These are phyloP conservation scores for Paracamarosporium sp. DNA, from an alignment of 2,329 filamentous ascomycete species.

Conservation along the genomic window DNA sequence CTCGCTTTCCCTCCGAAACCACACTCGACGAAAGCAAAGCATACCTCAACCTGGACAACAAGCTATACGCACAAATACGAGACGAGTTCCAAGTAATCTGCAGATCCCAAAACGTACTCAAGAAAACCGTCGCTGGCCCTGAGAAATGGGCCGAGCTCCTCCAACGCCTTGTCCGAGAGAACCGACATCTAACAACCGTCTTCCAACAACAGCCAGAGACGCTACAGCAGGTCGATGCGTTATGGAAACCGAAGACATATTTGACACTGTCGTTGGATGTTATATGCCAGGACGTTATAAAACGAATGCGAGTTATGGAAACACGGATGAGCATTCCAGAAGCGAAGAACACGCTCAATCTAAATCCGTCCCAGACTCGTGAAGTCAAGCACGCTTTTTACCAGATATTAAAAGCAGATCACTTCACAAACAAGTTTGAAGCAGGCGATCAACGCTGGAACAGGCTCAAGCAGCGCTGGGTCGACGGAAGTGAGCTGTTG, in stretches of 20 bases:
- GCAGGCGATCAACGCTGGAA: slow-evolving; percentile 75
- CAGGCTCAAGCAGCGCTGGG: slow-evolving; percentile 73
- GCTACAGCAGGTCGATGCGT: slow-evolving; percentile 48
- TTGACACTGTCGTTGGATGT: slow-evolving; percentile 77
- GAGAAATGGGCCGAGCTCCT: slow-evolving; percentile 78
- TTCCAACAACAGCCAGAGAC: slow-evolving; percentile 65
- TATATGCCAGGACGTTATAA: slow-evolving; percentile 82
- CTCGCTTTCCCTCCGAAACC: slow-evolving; percentile 81
- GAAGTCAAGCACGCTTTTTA: slow-evolving; percentile 71
- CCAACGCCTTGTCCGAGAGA: slow-evolving; percentile 69
- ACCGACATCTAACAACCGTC: slow-evolving; percentile 66
- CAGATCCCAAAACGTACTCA: slow-evolving; percentile 69
- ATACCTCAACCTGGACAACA: slow-evolving; percentile 69
- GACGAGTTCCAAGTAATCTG: slow-evolving; percentile 75
- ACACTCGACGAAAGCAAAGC: slow-evolving; percentile 80
- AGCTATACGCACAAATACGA: slow-evolving; percentile 69
- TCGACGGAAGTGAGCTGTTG: slow-evolving; percentile 63
- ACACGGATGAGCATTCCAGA: slow-evolving; percentile 75
- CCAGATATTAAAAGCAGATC: slow-evolving; percentile 67
- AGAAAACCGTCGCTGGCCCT: slow-evolving; percentile 77
- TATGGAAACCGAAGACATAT: slow-evolving; percentile 53
- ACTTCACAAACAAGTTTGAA: slow-evolving; percentile 76
- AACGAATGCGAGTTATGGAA: slow-evolving; percentile 72
- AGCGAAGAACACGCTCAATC: slow-evolving; percentile 73
- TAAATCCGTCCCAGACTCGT: slow-evolving; percentile 73